Evolutionary conservation across 495 filamentous ascomycete species (phyloP), one percentile per base, ranked within the genome.

Genomic region (Tuber microsphaerosporum): DNA sequence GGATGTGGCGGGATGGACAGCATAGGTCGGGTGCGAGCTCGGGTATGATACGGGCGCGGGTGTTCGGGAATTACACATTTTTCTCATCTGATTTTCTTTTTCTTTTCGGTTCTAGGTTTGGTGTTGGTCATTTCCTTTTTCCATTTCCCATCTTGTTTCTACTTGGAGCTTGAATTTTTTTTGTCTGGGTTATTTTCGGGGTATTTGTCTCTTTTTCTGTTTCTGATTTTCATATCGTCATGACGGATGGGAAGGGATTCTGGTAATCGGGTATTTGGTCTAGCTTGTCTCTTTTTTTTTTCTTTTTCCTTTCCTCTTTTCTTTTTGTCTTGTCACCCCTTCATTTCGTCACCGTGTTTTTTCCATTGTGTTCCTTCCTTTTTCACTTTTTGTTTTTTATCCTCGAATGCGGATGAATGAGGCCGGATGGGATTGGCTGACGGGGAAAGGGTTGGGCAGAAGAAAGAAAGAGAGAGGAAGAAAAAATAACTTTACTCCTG

Each of bases 161-260:
- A 72, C 56, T 20, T 20, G 20, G 20, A 19, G 45, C 39, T 69
- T 19, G 19, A 31, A 71, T 65, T 69, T 39, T 69, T 39, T 41
- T 48, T 65, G 75, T 39, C 69, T 72, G 76, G 76, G 77, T 73
- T 43, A 77, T 76, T 70, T 26, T 31, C 56, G 9, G 56, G 56
- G 56, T 65, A 65, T 31, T 31, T 31, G 26, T 65, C 9, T 65
- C 56, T 61, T 65, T 65, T 65, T 65, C 31, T 65, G 8, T 10
- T 65, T 31, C 9, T 31, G 56, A n/a, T 26, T 65, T 65, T 65
- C 56, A 65, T 65, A 65, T 31, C 31, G 56, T 65, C 56, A 65
- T 65, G 56, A 65, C n/a, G 56, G 56, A 65, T 65, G 56, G 56
- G 56, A 31, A 9, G 56, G 56, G 56, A 65, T 65, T 65, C 56